Conservation (phyloP, 495 filamentous ascomycete genomes). For the Aspergillus cavernicola region DNA sequence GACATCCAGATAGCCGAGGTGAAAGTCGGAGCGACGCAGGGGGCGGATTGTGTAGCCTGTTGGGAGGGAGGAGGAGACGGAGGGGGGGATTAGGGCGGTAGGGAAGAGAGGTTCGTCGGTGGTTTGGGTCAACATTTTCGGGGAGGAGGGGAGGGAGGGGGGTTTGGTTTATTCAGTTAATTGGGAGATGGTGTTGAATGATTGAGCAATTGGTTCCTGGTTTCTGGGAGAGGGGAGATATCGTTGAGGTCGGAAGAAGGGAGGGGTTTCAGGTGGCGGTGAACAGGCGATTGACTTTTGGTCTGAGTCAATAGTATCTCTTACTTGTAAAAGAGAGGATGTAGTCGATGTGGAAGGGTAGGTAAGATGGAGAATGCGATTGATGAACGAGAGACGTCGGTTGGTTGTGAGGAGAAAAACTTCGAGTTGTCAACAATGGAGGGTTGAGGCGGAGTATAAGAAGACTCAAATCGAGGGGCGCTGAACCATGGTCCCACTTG, state of each 20-base stretch:
- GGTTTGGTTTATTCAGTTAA: constrained; percentile 3
- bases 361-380: background rate
- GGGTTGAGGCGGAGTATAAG: constrained; percentile 1
- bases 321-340: background rate
- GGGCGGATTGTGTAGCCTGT: constrained; percentile 80
- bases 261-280: constrained; percentile 4
- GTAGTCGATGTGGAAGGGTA: background rate
- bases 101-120: constrained; percentile 63
- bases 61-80: constrained; percentile 67
- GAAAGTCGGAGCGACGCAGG: constrained; percentile 72
- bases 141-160: background rate
- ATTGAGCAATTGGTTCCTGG: background rate
- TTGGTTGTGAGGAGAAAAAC: background rate
- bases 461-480: background rate
- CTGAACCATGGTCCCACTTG: constrained; percentile 8
- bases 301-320: background rate
- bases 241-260: background rate
- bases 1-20: constrained; percentile 75
- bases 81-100: constrained; percentile 69
- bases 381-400: background rate
- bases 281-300: background rate
- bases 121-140: constrained; percentile 39
- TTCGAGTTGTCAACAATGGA: background rate
- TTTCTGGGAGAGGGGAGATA: background rate
- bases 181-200: constrained; percentile 4